Base-by-base conservation (phyloP, 2,329 filamentous ascomycete genomes). In the Aphanocladium album region DNA sequence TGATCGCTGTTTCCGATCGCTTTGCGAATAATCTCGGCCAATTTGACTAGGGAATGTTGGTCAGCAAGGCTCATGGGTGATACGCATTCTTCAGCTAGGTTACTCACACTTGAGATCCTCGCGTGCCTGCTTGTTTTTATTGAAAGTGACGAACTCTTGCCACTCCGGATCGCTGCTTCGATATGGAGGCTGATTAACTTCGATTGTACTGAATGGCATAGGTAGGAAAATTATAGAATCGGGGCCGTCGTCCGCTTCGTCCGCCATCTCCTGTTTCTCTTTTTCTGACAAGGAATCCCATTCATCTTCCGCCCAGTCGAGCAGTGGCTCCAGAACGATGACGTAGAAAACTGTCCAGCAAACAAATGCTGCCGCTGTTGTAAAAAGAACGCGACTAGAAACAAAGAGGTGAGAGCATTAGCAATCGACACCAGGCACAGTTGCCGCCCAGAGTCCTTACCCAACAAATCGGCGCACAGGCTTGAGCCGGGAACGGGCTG, bases 101-200 rank as follows among this genome's bases (percentile, higher is more conserved):
- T 39, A 70, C 78, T 41, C 66, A 80, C 82, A 67, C 67, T 76
- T 77, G 30, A 88, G 79, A 23, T 74, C 69, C 19, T 78, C 67
- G 25, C 82, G 73, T 11, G 80, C 73, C 47, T 79, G 71, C 16
- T 68, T 70, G 62, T 89, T 80, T 63, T 79, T 79, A 63, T 79
- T 83, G n/a, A 89, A 74, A 60, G 80, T 80, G 17, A 85, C 68
- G 64, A 87, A 89, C 53, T 78, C 76, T 63, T 78, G 74, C 84
- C 84, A 89, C 70, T 89, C 87, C 2, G 86, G 85, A 65, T 88
- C 85, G 27, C 74, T 76, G 56, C 79, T 79, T 62, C 76, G 77
- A 68, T 86, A 88, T 2, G 80, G 81, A 33, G 72, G 68, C 33
- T 79, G 77, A 17, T 77, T 73, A 19, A 84, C 72, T 61, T 76